Base-by-base conservation (phyloP, 2,329 filamentous ascomycete species). In the Diaporthe capsici region DNA sequence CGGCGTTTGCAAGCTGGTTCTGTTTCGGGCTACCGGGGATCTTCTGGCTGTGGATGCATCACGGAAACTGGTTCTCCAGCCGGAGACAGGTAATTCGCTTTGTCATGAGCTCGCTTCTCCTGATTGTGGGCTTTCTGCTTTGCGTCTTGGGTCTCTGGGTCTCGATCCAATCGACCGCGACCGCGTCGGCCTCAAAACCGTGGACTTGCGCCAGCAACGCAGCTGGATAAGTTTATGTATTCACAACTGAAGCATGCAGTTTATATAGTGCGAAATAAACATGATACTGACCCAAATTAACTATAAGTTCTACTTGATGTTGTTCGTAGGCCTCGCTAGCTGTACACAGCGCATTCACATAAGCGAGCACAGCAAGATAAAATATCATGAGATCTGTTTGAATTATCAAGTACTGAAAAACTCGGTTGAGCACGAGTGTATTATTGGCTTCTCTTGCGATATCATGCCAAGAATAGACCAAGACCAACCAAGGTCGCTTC, bases 1-100 rank as follows among this genome's bases (percentile, higher is more conserved):
- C 92, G 1, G 82, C 93, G 1, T 93, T 94, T 76, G 90, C 89
- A 20, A 90, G 88, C 71, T 94, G 92, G 92, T 94, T 94, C 81
- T 92, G 90, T 71, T 88, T 85, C 37, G 87, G 86, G 25, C 81
- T 88, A 1, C 86, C 86, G 0, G 87, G 87, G 4, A 81, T 84
- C 61, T 86, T 87, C 73, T 88, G 87, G 87, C 80, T 88, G 49
- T 87, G 84, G 81, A 84, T 88, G 83, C 82, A 88, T 80, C 81
- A 84, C 15, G 86, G 86, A 4, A 80, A 82, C 58, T 86, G 83
- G 81, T 86, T 85, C 76, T 79, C 77, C 22, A 74, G 80, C 57
- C 77, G 80, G 74, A 82, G 79, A 72, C 82, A 84, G 58, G 82
- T 63, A 0, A 77, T 77, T 22, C 77, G 81, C 37, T 86, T 85